Conservation (phyloP, 2,329 filamentous ascomycete species). For the Pyrenophora seminiperda region DNA sequence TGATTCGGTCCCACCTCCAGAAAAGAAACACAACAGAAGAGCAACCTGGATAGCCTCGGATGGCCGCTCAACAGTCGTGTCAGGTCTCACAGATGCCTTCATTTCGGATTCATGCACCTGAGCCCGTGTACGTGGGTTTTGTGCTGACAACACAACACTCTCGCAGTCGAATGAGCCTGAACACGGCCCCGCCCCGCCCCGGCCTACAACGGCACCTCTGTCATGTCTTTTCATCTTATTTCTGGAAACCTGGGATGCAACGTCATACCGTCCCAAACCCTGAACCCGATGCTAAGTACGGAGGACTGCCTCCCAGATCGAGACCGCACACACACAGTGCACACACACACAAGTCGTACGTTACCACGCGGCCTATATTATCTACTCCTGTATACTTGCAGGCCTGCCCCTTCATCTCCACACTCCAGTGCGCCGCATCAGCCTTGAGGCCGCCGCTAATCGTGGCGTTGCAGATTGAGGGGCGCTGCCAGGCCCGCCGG, state of each 20-base stretch:
- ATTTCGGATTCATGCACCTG: conserved; percentile 49
- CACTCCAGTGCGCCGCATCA: conserved; percentile 22
- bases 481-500: conserved; percentile 28
- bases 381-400: conserved; percentile 33
- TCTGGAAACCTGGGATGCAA: conserved; percentile 31
- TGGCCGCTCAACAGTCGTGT: conserved; percentile 21
- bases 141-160: conserved; percentile 39
- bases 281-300: no score
- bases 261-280: conserved; percentile 35
- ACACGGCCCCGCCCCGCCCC: conserved; percentile 34
- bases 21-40: conserved; percentile 18
- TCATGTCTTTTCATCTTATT: conserved; percentile 22
- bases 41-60: conserved; percentile 16
- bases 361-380: conserved; percentile 30
- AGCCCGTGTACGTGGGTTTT: conserved; percentile 42
- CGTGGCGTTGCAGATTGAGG: conserved; percentile 40
- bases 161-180: conserved; percentile 42
- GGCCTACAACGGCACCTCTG: conserved; percentile 32
- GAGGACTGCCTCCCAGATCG: conserved; percentile 30
- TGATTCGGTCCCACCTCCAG: conserved; percentile 23
- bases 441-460: conserved; percentile 25
- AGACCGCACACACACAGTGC: conserved; percentile 32
- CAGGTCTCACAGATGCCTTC: conserved; percentile 46
- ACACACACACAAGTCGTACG: no score
- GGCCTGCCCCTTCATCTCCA: conserved; percentile 23